A percentile compares a stretch with the other conserved stretches of the same genome.
Conservation (phyloP, 805 yeast genomes). For the Zygoascus tannicola region DNA sequence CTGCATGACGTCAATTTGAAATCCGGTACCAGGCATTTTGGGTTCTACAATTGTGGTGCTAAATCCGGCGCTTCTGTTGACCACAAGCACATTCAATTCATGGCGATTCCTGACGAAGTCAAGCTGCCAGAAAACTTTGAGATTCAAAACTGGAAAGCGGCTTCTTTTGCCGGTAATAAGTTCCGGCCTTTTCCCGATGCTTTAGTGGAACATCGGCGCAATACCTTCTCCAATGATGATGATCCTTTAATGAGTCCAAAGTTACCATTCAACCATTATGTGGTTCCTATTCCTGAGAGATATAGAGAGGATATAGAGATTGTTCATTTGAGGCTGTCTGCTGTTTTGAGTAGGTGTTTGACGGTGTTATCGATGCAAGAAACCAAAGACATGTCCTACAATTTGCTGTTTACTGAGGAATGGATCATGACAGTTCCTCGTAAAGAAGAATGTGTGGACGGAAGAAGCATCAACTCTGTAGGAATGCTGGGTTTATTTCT, state of each 20-base stretch:
- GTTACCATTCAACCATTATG: constrained; percentile 73
- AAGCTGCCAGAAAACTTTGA: background rate
- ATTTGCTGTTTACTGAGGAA: constrained; percentile 67
- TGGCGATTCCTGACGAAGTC: constrained; percentile 47
- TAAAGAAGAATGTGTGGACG: constrained; percentile 38
- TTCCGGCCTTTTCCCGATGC: constrained; percentile 35
- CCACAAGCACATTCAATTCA: constrained; percentile 85
- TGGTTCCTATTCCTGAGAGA: constrained; percentile 49
- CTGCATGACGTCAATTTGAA: constrained; percentile 40
- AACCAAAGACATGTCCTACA: constrained; percentile 49
- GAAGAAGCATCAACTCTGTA: constrained; percentile 64
- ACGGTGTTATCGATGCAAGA: constrained; percentile 42
- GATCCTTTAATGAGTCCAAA: constrained; percentile 56
- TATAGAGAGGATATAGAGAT: constrained; percentile 42
- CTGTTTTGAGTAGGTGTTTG: constrained; percentile 61
- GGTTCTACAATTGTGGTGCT: constrained; percentile 83
- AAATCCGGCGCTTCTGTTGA: constrained; percentile 90
- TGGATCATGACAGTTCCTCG: constrained; percentile 87
- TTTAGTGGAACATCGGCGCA: constrained; percentile 7
- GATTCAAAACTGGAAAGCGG: constrained; percentile 17
- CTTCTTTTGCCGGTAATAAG: background rate
- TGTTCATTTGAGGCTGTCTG: constrained; percentile 59
- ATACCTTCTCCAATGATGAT: constrained; percentile 24
- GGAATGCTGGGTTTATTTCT: constrained; percentile 73
- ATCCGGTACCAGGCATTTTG: constrained; percentile 49